phyloP scores from a whole-genome alignment of 441 rosid genomes.

The Brassica hybrid region DNA sequence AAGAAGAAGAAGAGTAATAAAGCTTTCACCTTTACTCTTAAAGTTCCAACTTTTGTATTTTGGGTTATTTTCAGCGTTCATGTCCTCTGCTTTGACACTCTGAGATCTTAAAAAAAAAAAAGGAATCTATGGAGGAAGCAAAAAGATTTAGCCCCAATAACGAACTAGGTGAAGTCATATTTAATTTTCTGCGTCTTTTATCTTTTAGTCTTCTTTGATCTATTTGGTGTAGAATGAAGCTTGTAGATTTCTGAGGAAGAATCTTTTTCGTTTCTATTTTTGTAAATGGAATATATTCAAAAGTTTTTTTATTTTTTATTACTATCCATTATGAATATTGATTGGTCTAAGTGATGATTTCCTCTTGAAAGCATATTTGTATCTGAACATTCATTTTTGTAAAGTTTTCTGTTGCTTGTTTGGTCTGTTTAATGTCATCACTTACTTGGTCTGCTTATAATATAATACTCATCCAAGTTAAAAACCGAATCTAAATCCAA shows the following conservation, averaged over 20 bases:
- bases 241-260: slow-evolving; percentile 18
- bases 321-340: neutral
- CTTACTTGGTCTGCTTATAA: slow-evolving; percentile 3
- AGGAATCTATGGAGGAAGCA: slow-evolving; percentile 54
- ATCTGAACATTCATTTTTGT: slow-evolving; percentile 38
- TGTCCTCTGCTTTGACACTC: too few relatives aligned
- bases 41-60: slow-evolving; percentile 2
- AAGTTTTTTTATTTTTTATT: neutral
- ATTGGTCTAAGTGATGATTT: slow-evolving; percentile 28
- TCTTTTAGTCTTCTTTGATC: slow-evolving; percentile 3
- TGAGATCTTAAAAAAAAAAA: too few relatives aligned
- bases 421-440: neutral
- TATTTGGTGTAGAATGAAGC: slow-evolving; percentile 7
- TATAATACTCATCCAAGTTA: slow-evolving; percentile 16
- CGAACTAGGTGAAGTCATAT: slow-evolving; percentile 49
- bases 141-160: slow-evolving; percentile 47
- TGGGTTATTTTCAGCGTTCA: neutral
- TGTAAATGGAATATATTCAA: slow-evolving; percentile 13
- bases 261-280: neutral
- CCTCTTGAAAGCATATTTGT: slow-evolving; percentile 21
- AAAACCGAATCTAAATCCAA: slow-evolving; percentile 11
- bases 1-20: slow-evolving; percentile 19
- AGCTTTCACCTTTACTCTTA: slow-evolving; percentile 30
- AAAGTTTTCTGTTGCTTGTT: neutral
- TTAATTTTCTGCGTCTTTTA: neutral